phyloP scores from a whole-genome alignment of 306 rosid species.

The Trifolium dubium region DNA sequence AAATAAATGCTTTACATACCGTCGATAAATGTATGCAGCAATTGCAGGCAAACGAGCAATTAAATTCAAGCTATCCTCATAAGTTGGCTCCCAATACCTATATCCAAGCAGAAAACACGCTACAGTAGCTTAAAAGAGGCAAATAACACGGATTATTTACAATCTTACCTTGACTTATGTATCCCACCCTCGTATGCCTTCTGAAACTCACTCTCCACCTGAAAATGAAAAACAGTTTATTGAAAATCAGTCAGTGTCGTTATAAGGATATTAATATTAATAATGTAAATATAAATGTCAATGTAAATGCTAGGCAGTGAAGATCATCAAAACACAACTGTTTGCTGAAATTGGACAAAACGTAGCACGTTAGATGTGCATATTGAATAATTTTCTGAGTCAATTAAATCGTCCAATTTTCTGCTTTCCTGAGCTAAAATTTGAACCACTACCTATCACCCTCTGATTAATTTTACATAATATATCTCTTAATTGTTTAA shows the following conservation, averaged over 20 bases:
- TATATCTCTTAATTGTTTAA: conserved; percentile 15
- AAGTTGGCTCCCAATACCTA: conserved; percentile 99
- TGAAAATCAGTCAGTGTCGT: conserved; percentile 34
- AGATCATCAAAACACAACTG: conserved; percentile 22
- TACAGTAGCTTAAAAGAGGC: conserved; percentile 38
- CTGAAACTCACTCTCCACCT: conserved; percentile 94
- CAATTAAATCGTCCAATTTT: conserved; percentile 6
- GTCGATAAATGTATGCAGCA: conserved; percentile 90
- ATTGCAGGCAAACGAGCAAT: conserved; percentile 88
- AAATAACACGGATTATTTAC: conserved; percentile 25
- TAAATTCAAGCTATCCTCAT: conserved; percentile 87
- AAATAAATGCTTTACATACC: conserved; percentile 60
- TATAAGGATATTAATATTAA: not conserved
- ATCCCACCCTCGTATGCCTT: conserved; percentile 92
- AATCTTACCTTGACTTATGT: conserved; percentile 67
- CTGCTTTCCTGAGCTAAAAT: conserved; percentile 13
- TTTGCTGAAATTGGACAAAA: conserved; percentile 7
- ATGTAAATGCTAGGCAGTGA: conserved; percentile 14
- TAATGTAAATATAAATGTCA: not conserved
- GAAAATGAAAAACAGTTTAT: conserved; percentile 41
- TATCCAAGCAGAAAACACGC: conserved; percentile 36
- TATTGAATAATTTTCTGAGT: conserved; percentile 12
- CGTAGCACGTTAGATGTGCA: not conserved
- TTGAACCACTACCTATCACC: not conserved
- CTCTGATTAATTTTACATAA: conserved; percentile 5